These are phyloP conservation scores for Rhodotorula toruloides DNA, from an alignment of 768 basidiomycete genomes.

Conservation along the genomic window DNA sequence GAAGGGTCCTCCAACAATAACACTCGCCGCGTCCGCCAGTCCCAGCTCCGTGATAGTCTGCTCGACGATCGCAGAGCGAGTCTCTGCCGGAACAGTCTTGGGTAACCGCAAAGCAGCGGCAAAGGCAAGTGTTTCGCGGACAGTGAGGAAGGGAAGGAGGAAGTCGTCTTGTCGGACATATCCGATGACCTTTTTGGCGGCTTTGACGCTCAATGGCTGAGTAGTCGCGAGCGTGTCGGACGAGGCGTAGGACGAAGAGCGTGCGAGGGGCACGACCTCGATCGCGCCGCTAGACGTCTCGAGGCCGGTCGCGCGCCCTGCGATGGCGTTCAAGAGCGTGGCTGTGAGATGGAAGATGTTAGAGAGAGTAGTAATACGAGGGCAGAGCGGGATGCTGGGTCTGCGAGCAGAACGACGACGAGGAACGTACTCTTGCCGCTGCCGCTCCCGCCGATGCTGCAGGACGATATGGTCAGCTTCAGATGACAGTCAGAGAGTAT, in stretches of 20 bases:
- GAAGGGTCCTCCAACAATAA: conserved; percentile 58
- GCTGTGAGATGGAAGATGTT: neutral
- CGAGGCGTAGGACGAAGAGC: neutral
- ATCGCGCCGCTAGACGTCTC: conserved; percentile 40
- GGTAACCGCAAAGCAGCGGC: conserved; percentile 48
- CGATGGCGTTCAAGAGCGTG: conserved; percentile 47
- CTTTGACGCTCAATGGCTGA: neutral
- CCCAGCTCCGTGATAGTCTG: conserved; percentile 53
- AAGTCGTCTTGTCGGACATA: conserved; percentile 47
- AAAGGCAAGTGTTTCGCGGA: conserved; percentile 46
- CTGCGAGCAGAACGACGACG: neutral
- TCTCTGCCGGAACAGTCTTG: conserved; percentile 47
- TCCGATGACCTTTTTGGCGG: conserved; percentile 41
- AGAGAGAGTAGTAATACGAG: neutral
- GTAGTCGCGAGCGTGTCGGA: neutral
- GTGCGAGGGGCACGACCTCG: conserved; percentile 19
- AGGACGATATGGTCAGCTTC: neutral
- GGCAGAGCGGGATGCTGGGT: neutral
- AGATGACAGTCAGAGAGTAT: neutral
- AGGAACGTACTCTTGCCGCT: conserved; percentile 44
- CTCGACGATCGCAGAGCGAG: conserved; percentile 48
- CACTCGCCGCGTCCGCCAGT: conserved; percentile 50
- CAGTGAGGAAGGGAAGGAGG: conserved; percentile 46
- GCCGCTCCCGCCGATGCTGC: conserved; percentile 31
- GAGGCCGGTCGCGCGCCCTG: conserved; percentile 14